phyloP scores from a whole-genome alignment of 2,329 filamentous ascomycete genomes.

The Alternaria ethzedia region DNA sequence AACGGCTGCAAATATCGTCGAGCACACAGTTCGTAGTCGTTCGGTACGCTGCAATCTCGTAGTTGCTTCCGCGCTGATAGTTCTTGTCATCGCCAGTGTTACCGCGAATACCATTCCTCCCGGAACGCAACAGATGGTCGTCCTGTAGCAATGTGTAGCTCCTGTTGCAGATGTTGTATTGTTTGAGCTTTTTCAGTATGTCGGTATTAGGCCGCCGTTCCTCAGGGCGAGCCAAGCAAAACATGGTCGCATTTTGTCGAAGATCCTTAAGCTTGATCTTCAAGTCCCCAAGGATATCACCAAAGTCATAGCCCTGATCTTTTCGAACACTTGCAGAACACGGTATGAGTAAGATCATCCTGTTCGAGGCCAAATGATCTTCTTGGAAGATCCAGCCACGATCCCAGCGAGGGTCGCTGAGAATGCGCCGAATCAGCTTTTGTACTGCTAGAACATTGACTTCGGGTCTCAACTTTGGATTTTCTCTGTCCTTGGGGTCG shows the following conservation, averaged over 20 bases:
- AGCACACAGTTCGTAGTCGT: constrained; percentile 23
- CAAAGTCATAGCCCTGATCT: constrained; percentile 1
- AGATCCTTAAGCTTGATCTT: constrained; percentile 15
- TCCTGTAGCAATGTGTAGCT: background rate
- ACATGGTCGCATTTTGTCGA: constrained; percentile 21
- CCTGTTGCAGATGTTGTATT: constrained; percentile 30
- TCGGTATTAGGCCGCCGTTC: constrained; percentile 6
- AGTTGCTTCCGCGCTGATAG: background rate
- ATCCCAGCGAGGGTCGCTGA: constrained; percentile 25
- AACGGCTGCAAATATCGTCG: constrained; percentile 19
- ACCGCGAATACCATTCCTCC: background rate
- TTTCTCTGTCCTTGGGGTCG: background rate
- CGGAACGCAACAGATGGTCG: background rate
- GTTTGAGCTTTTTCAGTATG: constrained; percentile 23
- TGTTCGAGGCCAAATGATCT: constrained; percentile 21
- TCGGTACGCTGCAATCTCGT: constrained; percentile 1
- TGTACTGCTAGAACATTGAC: constrained; percentile 5
- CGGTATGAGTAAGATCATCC: constrained; percentile 27
- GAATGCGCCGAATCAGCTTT: constrained; percentile 16
- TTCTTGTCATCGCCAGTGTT: background rate
- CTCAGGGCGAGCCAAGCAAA: constrained; percentile 18
- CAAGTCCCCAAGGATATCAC: constrained; percentile 17
- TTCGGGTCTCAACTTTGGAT: background rate
- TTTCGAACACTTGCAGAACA: background rate
- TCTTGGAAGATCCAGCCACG: constrained; percentile 35